These are phyloP conservation scores for Glarea lozoyensis DNA, from an alignment of 495 filamentous ascomycete genomes.

Conservation along the genomic window DNA sequence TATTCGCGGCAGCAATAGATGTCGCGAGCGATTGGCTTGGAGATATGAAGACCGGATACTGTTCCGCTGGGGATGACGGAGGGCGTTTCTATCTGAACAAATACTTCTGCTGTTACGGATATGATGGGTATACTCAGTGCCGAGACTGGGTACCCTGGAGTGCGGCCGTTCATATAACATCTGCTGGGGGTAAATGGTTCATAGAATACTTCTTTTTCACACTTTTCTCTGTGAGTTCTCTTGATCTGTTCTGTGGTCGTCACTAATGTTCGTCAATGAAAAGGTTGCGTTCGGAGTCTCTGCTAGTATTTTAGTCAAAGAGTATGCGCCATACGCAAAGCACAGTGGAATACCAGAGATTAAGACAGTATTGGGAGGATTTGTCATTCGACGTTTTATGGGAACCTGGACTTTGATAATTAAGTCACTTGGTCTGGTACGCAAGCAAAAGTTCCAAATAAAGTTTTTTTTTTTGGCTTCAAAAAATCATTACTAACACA, in stretches of 20 bases:
- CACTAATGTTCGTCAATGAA: not conserved
- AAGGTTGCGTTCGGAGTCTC: constrained; percentile 72
- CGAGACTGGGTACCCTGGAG: constrained; percentile 82
- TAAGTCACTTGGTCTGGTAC: constrained; percentile 84
- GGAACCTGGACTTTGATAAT: constrained; percentile 87
- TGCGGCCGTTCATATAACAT: constrained; percentile 54
- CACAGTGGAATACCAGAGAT: constrained; percentile 98
- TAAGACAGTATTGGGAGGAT: constrained; percentile 92
- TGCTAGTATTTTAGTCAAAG: constrained; percentile 71
- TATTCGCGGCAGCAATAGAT: constrained; percentile 82
- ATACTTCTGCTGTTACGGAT: constrained; percentile 86
- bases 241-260: not conserved
- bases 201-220: constrained; percentile 83
- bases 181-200: constrained; percentile 60
- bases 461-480: not conserved
- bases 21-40: constrained; percentile 91
- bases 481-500: constrained; percentile 18
- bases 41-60: constrained; percentile 90
- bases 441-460: no score
- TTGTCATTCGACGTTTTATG: constrained; percentile 86
- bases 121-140: constrained; percentile 71
- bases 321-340: constrained; percentile 80
- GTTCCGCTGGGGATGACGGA: constrained; percentile 60
- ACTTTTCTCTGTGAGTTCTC: constrained; percentile 60
- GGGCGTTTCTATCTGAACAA: constrained; percentile 85